Evolutionary conservation across 768 basidiomycete species (phyloP).

Genomic region (Tylopilus plumbeoviolaceoides): DNA sequence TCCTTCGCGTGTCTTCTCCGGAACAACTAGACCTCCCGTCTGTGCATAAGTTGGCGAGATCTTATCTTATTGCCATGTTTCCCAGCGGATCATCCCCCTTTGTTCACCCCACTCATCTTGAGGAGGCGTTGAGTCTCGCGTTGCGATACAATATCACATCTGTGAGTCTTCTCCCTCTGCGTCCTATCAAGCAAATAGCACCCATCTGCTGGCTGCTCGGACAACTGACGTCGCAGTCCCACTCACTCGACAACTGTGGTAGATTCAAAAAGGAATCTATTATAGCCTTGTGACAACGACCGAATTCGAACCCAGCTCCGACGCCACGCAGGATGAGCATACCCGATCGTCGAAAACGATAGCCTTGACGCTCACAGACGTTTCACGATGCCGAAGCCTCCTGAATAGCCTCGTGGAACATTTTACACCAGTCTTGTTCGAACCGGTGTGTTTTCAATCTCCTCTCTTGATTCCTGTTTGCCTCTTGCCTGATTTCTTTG

Average conservation of each 20-base stretch:
- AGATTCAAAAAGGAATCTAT: constrained; percentile 61
- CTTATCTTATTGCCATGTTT: constrained; percentile 43
- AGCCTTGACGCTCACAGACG: constrained; percentile 30
- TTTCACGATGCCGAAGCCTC: constrained; percentile 42
- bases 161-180: constrained; percentile 36
- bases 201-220: too few species aligned
- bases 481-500: neutral
- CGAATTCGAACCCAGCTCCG: constrained; percentile 46
- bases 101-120: constrained; percentile 39
- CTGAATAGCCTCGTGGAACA: constrained; percentile 55
- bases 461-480: neutral
- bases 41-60: constrained; percentile 44
- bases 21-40: constrained; percentile 53
- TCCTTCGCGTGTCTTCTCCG: constrained; percentile 56
- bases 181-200: too few species aligned
- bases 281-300: constrained; percentile 60
- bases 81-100: constrained; percentile 46
- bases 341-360: neutral
- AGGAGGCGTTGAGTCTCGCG: constrained; percentile 53
- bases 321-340: constrained; percentile 5
- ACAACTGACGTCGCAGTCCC: neutral
- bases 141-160: constrained; percentile 42
- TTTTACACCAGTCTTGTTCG: constrained; percentile 72
- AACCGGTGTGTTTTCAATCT: constrained; percentile 39
- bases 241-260: neutral